phyloP scores from a whole-genome alignment of 768 basidiomycete genomes.

The Cyathus striatus region DNA sequence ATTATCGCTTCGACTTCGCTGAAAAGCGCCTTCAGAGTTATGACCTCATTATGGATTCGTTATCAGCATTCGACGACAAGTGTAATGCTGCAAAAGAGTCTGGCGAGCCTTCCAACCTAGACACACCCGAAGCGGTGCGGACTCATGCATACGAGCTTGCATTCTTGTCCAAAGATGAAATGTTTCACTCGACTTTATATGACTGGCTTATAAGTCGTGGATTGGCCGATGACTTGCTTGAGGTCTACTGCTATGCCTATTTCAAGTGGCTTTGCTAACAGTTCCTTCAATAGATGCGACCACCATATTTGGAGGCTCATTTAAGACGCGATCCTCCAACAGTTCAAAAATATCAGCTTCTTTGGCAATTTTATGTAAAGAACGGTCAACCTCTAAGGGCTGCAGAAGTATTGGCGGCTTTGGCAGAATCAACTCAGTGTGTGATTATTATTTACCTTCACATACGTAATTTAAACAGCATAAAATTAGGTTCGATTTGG shows the following conservation, averaged over 20 bases:
- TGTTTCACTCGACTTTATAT: conserved; percentile 92
- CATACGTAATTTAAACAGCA: not conserved
- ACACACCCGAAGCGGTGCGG: conserved; percentile 68
- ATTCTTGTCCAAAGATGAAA: conserved; percentile 79
- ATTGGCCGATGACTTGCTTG: conserved; percentile 83
- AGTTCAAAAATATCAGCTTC: conserved; percentile 77
- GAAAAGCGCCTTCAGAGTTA: conserved; percentile 73
- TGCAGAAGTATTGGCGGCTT: conserved; percentile 73
- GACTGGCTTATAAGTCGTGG: conserved; percentile 86
- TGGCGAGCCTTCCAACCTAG: conserved; percentile 16
- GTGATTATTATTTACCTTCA: conserved; percentile 19
- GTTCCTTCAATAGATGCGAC: conserved; percentile 59
- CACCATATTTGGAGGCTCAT: conserved; percentile 84
- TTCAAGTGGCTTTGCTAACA: conserved; percentile 6
- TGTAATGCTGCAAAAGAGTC: conserved; percentile 23
- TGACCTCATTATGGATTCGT: conserved; percentile 75
- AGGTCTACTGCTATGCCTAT: conserved; percentile 51
- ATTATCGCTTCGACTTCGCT: conserved; percentile 52
- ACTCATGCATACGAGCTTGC: conserved; percentile 84
- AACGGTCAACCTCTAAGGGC: conserved; percentile 84
- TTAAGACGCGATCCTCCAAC: conserved; percentile 76
- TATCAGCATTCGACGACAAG: conserved; percentile 74
- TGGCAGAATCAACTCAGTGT: conserved; percentile 84
- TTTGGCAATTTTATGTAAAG: conserved; percentile 98
- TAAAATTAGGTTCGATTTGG: conserved; percentile 41